Percentiles rank a stretch among this genome's conserved stretches.
Conservation (phyloP, 176 grass and related monocot species). For the Triticum dicoccoides region DNA sequence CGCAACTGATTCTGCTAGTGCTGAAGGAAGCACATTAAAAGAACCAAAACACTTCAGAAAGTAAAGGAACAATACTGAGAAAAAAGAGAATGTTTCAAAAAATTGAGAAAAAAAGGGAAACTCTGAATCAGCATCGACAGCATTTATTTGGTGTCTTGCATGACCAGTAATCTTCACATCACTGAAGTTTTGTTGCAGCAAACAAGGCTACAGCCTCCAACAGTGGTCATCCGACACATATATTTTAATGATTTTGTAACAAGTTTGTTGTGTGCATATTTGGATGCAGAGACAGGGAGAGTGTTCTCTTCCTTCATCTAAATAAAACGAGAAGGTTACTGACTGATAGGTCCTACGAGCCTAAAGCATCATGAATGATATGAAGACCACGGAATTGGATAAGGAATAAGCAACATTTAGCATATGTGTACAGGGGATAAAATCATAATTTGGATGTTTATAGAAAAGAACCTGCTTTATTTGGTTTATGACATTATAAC, state of each 20-base stretch:
- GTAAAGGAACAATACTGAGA: background rate
- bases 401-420: background rate
- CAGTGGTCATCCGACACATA: background rate
- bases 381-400: background rate
- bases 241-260: background rate
- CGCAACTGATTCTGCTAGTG: too few species aligned
- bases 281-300: background rate
- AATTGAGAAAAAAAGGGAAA: background rate
- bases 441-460: background rate
- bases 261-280: background rate
- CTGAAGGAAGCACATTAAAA: too few species aligned
- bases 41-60: background rate
- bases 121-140: background rate
- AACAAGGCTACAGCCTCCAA: background rate
- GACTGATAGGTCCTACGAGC: background rate
- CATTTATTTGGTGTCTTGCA: background rate
- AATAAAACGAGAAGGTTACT: background rate
- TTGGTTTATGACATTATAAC: constrained; percentile 80
- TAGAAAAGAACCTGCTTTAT: constrained; percentile 67
- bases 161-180: background rate
- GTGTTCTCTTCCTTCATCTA: background rate
- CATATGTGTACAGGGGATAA: background rate
- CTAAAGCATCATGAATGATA: background rate
- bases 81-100: background rate
- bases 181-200: too few species aligned